Percentiles rank a stretch among this genome's conserved stretches.
These are phyloP conservation scores for Chlorella sp. DNA, from an alignment of 139 green algal genomes.

Conservation along the genomic window DNA sequence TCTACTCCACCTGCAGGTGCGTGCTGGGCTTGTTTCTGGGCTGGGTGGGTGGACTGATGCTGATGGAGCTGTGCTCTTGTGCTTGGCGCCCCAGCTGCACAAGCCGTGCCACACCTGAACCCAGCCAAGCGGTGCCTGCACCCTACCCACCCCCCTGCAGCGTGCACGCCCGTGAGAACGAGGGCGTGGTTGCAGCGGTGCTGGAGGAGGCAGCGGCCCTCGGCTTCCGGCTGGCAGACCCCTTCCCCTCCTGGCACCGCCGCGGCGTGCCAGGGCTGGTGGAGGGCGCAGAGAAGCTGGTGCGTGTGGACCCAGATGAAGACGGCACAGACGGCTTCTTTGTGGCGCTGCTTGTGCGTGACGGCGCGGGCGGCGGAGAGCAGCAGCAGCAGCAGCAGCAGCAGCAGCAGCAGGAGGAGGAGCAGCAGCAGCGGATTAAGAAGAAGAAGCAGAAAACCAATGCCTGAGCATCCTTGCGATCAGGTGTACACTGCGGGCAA, in stretches of 20 bases:
- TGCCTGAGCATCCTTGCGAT: too few species aligned
- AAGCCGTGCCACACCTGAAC: too few species aligned
- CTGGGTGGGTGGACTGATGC: neutral
- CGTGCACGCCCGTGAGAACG: conserved; percentile 91
- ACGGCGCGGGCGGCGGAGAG: neutral
- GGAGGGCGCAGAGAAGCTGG: conserved; percentile 59
- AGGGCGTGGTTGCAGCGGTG: conserved; percentile 85
- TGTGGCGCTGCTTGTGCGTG: conserved; percentile 81
- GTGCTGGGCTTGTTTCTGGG: neutral
- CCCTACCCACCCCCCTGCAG: conserved; percentile 29
- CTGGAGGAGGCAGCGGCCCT: conserved; percentile 52
- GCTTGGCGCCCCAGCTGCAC: neutral
- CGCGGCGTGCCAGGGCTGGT: conserved; percentile 62
- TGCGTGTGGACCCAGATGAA: conserved; percentile 66
- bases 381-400: neutral
- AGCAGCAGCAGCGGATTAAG: neutral
- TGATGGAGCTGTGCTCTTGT: neutral
- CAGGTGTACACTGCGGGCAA: too few species aligned
- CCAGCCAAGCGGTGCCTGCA: neutral
- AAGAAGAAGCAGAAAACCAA: neutral
- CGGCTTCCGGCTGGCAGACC: conserved; percentile 73
- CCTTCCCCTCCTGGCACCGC: conserved; percentile 77
- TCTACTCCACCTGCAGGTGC: conserved; percentile 87
- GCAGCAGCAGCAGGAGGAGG: neutral
- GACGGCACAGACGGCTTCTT: conserved; percentile 95